Evolutionary conservation across 176 grass and related monocot genomes (phyloP), one percentile per base, ranked within the genome.

Genomic region (Triticum timopheevii): DNA sequence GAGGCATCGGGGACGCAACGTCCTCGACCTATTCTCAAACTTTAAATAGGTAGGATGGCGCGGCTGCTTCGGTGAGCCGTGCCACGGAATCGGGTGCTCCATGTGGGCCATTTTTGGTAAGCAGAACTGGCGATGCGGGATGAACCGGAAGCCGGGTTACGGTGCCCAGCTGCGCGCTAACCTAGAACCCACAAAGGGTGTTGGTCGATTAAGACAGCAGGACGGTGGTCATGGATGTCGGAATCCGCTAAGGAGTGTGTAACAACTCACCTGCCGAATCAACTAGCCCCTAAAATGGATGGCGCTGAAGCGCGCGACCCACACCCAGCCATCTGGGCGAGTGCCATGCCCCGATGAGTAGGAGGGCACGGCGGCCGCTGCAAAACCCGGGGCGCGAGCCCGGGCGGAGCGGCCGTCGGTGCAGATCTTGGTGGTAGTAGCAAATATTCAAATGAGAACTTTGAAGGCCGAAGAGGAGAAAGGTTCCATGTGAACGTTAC

Each of bases 191-290:
- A 93, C 68, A 90, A 90, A 90, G 87, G 87, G 87, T 90, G 87
- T 90, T 87, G 87, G 91, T 90, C 80, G 69, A 90, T 90, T 90
- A 90, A 91, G 82, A 88, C 22, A 82, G 25, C 69, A 56, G 19
- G 78, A 74, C 27, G n/a, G 42, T 86, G 78, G 86, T 79, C 70
- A 88, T 73, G 50, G 77, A 92, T 86, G 86, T 88, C 81, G 35
- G 91, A 95, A 95, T 95, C 86, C 58, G 71, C 90, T 92, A 89
- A 91, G 88, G 86, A 91, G 56, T 90, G 86, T 89, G 90, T 89
- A 95, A 90, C 88, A 95, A 95, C 93, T 92, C 90, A 92, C 93
- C 78, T 90, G 85, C 85, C 87, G 87, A 95, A 95, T 95, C 90
- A 95, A 92, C 90, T 92, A 92, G 90, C 90, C 93, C 85, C 88